These are phyloP conservation scores for Dendrobium officinale DNA, from an alignment of 106 monocot genomes.

Conservation along the genomic window DNA sequence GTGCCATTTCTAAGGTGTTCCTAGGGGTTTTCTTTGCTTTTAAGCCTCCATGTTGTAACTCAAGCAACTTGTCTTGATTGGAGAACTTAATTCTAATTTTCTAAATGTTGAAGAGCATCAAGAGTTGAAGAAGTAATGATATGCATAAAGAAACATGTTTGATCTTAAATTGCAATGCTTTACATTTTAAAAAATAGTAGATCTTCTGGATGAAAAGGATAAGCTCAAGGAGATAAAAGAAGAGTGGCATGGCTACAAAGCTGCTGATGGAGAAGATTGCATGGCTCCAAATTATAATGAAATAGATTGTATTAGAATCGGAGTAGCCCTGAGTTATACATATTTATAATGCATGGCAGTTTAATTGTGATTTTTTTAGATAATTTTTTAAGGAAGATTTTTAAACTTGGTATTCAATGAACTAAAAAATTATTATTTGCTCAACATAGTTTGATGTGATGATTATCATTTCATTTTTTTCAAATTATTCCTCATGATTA, in stretches of 20 bases:
- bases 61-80: not conserved
- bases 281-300: not conserved
- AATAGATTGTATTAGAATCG: not conserved
- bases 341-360: not conserved
- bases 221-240: not conserved
- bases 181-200: not conserved
- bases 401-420: not conserved
- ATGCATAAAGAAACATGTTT: not conserved
- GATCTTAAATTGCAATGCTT: not conserved
- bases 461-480: not conserved
- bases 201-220: not conserved
- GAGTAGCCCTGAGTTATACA: not conserved
- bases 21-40: no score
- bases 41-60: no score
- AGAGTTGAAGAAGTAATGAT: not conserved
- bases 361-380: not conserved
- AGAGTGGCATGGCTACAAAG: not conserved
- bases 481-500: not conserved
- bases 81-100: not conserved
- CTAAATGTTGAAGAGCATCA: not conserved
- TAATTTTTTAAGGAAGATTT: not conserved
- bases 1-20: no score
- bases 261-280: not conserved
- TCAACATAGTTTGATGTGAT: not conserved
- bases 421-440: not conserved